A percentile compares a stretch with the other conserved stretches of the same genome.
phyloP scores from a whole-genome alignment of 2,329 filamentous ascomycete species.

The Microascus cirrosus region DNA sequence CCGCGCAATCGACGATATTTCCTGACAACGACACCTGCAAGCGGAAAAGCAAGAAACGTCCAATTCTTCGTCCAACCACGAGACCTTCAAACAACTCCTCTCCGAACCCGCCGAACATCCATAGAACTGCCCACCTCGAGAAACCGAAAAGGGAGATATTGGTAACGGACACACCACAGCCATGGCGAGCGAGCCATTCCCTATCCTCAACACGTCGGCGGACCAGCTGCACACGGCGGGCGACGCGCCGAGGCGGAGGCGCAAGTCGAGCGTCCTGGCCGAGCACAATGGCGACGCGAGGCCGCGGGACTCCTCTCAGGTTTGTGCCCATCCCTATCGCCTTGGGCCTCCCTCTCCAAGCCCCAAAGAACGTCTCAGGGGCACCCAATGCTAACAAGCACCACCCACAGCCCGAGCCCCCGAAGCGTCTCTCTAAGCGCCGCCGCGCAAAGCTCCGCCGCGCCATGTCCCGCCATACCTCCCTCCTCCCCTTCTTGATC shows the following conservation, averaged over 20 bases:
- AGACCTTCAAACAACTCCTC: not conserved
- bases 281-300: not conserved
- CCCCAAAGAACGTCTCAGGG: not conserved
- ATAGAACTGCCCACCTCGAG: not conserved
- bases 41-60: too few species aligned
- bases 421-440: slow-evolving; percentile 34
- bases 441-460: slow-evolving; percentile 41
- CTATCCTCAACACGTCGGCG: slow-evolving; percentile 37
- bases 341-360: too few species aligned
- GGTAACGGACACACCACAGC: not conserved
- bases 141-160: not conserved
- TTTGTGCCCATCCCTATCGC: not conserved
- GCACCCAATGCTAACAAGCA: slow-evolving; percentile 5
- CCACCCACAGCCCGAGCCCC: not conserved
- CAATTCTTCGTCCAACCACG: too few species aligned
- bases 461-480: slow-evolving; percentile 49
- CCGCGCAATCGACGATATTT: too few species aligned
- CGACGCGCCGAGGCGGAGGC: slow-evolving; percentile 30
- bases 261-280: slow-evolving; percentile 46
- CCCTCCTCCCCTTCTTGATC: slow-evolving; percentile 56
- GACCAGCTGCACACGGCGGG: slow-evolving; percentile 32
- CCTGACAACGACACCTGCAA: too few species aligned
- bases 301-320: not conserved
- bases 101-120: not conserved
- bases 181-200: slow-evolving; percentile 44